phyloP scores from a whole-genome alignment of 306 rosid genomes.

The Dryas octopetala region DNA sequence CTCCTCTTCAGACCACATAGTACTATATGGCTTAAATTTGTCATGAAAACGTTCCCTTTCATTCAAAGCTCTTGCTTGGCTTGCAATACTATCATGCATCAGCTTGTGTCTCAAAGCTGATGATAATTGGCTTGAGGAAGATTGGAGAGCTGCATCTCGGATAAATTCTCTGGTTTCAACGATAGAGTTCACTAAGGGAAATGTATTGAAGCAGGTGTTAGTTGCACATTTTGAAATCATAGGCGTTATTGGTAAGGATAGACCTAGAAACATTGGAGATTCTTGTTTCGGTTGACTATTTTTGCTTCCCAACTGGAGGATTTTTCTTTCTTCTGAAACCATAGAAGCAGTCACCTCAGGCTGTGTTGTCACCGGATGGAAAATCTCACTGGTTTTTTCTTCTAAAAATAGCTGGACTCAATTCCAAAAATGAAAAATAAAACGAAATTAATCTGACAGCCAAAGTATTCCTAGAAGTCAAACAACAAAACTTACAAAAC shows the following conservation, averaged over 20 bases:
- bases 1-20: conserved; percentile 72
- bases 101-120: conserved; percentile 39
- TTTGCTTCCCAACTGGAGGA: conserved; percentile 26
- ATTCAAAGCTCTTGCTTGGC: conserved; percentile 42
- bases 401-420: conserved; percentile 48
- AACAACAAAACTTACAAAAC: conserved; percentile 19
- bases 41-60: conserved; percentile 42
- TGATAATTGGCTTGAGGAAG: conserved; percentile 37
- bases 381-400: conserved; percentile 34
- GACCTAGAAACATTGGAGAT: conserved; percentile 47
- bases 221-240: conserved; percentile 34
- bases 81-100: conserved; percentile 46
- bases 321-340: conserved; percentile 37
- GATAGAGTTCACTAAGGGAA: conserved; percentile 38
- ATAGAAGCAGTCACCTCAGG: conserved; percentile 32
- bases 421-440: conserved; percentile 21
- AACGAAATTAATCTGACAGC: conserved; percentile 15
- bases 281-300: conserved; percentile 24
- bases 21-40: conserved; percentile 29
- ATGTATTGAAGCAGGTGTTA: conserved; percentile 25
- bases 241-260: conserved; percentile 44
- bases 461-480: conserved; percentile 12
- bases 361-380: conserved; percentile 30
- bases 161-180: conserved; percentile 35
- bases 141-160: conserved; percentile 37